These are phyloP conservation scores for Verticillium dahliae DNA, from an alignment of 2,329 filamentous ascomycete species.

Conservation along the genomic window DNA sequence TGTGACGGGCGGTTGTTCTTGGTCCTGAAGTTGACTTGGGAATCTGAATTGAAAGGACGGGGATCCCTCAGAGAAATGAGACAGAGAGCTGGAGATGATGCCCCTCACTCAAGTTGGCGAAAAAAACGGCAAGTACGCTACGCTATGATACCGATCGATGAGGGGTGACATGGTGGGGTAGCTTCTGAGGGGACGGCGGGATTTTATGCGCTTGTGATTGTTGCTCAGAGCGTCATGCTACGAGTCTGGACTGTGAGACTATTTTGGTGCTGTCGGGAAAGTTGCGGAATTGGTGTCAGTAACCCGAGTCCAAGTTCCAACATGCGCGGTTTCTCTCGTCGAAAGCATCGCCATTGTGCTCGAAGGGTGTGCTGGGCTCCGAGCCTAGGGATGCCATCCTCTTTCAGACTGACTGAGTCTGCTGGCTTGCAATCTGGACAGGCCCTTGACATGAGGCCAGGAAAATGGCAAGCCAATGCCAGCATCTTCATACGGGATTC, in stretches of 20 bases:
- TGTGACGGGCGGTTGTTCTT: conserved; percentile 11
- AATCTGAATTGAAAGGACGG: neutral
- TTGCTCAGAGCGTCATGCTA: neutral
- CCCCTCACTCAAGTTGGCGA: neutral
- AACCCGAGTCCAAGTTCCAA: neutral
- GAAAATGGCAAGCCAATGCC: neutral
- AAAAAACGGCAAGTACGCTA: neutral
- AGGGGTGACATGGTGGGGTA: conserved; percentile 7
- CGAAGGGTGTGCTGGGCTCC: neutral
- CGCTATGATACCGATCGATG: neutral
- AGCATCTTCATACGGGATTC: neutral
- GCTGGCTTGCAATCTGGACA: no score
- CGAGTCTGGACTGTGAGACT: neutral
- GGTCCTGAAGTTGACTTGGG: neutral
- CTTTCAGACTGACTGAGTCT: no score
- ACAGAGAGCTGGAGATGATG: neutral
- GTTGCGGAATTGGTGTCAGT: neutral
- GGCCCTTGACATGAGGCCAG: no score
- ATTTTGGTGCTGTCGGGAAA: neutral
- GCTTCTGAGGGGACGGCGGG: neutral
- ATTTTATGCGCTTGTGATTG: neutral
- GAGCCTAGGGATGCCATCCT: neutral
- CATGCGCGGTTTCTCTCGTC: neutral
- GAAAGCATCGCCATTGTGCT: neutral
- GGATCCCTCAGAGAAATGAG: neutral